A percentile compares a stretch with the other conserved stretches of the same genome.
These are phyloP conservation scores for Umbelopsis vinacea DNA, from an alignment of 192 early-diverging fungal species.

Conservation along the genomic window DNA sequence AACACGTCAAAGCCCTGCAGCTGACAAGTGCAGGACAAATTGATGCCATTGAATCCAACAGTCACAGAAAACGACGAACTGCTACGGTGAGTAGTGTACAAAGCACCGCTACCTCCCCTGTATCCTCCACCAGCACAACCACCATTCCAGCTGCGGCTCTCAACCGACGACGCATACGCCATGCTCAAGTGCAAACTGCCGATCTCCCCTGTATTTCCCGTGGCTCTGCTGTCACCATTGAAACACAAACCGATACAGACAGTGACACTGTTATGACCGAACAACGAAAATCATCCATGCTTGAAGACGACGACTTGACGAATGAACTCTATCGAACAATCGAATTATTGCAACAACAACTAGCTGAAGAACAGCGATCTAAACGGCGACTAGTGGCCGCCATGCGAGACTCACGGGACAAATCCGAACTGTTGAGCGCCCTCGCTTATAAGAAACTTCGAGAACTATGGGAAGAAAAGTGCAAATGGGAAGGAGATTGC, in stretches of 20 bases:
- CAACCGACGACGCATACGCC: conserved; percentile 25
- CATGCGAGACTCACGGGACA: conserved; percentile 51
- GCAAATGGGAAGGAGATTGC: conserved; percentile 40
- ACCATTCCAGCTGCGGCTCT: conserved; percentile 9
- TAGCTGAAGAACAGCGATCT: conserved; percentile 28
- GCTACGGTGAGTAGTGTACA: too few species aligned
- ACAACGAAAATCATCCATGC: conserved; percentile 8
- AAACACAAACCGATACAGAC: conserved; percentile 9
- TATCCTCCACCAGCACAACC: background rate
- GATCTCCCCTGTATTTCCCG: background rate
- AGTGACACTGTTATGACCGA: background rate
- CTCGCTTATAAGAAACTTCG: conserved; percentile 57
- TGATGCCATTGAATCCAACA: conserved; percentile 18
- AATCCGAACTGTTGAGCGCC: conserved; percentile 53
- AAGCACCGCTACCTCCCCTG: background rate
- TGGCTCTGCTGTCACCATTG: background rate
- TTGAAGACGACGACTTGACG: background rate
- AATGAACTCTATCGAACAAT: conserved; percentile 21
- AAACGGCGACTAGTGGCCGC: conserved; percentile 41
- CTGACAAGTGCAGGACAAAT: conserved; percentile 17
- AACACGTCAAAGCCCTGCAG: conserved; percentile 37
- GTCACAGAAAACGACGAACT: conserved; percentile 2
- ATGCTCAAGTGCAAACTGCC: conserved; percentile 40
- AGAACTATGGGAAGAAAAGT: conserved; percentile 51
- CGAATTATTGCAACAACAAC: conserved; percentile 20